Evolutionary conservation across 176 grass and related monocot species (phyloP), one percentile per base, ranked within the genome.

Genomic region (Carex cristatella): DNA sequence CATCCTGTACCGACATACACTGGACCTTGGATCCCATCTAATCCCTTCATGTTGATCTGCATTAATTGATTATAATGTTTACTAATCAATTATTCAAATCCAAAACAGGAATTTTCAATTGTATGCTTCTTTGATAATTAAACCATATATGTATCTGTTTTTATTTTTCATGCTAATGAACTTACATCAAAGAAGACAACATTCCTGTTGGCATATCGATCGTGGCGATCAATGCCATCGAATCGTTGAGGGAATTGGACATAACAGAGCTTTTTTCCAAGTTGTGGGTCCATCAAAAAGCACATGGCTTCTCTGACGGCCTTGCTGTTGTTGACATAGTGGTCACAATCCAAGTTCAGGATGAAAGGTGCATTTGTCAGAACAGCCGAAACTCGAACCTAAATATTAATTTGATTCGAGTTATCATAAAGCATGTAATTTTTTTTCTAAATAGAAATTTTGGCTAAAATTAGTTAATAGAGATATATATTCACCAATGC

Each of bases 291-390:
- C 95, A 98, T 95, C 70, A 98, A 86, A 85, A 98, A 98, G 85
- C 95, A 98, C 95, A 98, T 98, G 67, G 95, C 95, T 88, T 98
- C 95, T 15, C 93, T 89, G 35, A 90, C 88, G 15, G 95, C 93
- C 89, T 93, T 98, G 95, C 93, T 98, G 86, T 98, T 94, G 88
- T 98, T 98, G 73, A 98, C 65, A 85, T 98, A 98, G 91, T 98
- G 95, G 77, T 95, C 95, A 70, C 95, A 98, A 77, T 98, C 95
- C 64, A 98, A 87, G 85, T 98, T 98, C 69, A 98, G 86, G 74
- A 98, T 84, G 88, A 92, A 98, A 0, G 95, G 95, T 58, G 93
- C 95, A 77, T 98, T 98, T 38, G 93, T 95, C 37, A 98, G 95
- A 80, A 98, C 91, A 10, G 93, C 93, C 40, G 95, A 98, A 9